Percentiles rank a stretch among this genome's conserved stretches.
These are phyloP conservation scores for Candida glucosophila DNA, from an alignment of 1,139 yeast species.

Conservation along the genomic window DNA sequence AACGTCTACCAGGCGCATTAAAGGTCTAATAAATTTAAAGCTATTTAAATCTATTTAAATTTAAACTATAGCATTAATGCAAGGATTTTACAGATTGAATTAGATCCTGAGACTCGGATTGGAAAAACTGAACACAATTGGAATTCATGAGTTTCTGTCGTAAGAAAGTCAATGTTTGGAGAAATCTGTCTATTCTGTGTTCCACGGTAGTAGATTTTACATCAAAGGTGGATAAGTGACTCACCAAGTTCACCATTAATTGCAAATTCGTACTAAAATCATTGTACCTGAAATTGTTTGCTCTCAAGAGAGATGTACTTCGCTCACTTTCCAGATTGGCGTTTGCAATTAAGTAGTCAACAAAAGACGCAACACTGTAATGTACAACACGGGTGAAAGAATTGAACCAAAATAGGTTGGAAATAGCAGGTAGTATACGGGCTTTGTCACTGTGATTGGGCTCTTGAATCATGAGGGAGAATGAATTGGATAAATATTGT, in stretches of 20 bases:
- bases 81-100: too few species aligned
- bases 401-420: conserved; percentile 23
- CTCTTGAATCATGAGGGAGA: conserved; percentile 25
- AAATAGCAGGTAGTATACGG: conserved; percentile 8
- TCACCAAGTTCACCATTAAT: conserved; percentile 21
- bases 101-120: too few species aligned
- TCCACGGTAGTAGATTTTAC: too few species aligned
- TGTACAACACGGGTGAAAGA: conserved; percentile 29
- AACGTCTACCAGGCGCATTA: too few species aligned
- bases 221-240: too few species aligned
- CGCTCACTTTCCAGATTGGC: neutral
- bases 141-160: too few species aligned
- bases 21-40: too few species aligned
- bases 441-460: conserved; percentile 5
- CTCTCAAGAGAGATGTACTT: conserved; percentile 2
- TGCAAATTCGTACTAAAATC: conserved; percentile 25
- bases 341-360: conserved; percentile 3
- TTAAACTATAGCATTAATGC: too few species aligned
- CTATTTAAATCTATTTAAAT: too few species aligned
- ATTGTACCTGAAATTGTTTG: conserved; percentile 10
- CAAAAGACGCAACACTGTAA: conserved; percentile 19
- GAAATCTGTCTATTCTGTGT: too few species aligned
- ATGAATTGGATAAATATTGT: conserved; percentile 34
- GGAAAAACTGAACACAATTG: too few species aligned
- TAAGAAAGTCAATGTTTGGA: too few species aligned